Conservation (phyloP, 2,329 filamentous ascomycete species). For the Elsinoe fawcettii region DNA sequence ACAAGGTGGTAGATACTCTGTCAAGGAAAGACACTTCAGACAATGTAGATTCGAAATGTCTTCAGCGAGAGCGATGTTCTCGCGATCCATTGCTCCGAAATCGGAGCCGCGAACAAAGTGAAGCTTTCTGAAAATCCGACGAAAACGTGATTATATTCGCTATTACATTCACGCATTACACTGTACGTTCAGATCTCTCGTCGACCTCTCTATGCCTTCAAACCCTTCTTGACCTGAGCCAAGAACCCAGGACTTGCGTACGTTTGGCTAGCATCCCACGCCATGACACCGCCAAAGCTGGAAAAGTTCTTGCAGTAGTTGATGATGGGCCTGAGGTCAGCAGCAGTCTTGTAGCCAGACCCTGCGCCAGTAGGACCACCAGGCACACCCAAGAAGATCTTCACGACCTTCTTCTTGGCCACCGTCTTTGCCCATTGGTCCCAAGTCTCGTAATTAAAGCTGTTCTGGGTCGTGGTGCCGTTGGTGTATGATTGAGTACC, state of each 20-base stretch:
- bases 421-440: conserved; percentile 38
- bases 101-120: too few species aligned
- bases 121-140: too few species aligned
- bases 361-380: conserved; percentile 24
- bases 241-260: conserved; percentile 37
- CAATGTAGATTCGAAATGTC: too few species aligned
- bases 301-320: conserved; percentile 39
- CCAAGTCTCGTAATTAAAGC: conserved; percentile 35
- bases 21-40: too few species aligned
- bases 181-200: not conserved
- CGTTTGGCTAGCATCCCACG: conserved; percentile 49
- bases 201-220: conserved; percentile 22
- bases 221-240: conserved; percentile 38
- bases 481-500: conserved; percentile 42
- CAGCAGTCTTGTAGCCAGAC: conserved; percentile 15
- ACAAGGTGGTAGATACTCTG: too few species aligned
- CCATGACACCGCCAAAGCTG: conserved; percentile 52
- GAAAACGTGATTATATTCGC: too few species aligned
- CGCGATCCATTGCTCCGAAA: too few species aligned
- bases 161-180: not conserved
- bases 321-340: conserved; percentile 28
- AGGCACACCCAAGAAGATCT: conserved; percentile 47
- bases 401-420: conserved; percentile 37
- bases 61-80: too few species aligned
- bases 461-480: conserved; percentile 20